A percentile compares a stretch with the other conserved stretches of the same genome.
These are phyloP conservation scores for Clausena lansium DNA, from an alignment of 345 rosid species.

Conservation along the genomic window DNA sequence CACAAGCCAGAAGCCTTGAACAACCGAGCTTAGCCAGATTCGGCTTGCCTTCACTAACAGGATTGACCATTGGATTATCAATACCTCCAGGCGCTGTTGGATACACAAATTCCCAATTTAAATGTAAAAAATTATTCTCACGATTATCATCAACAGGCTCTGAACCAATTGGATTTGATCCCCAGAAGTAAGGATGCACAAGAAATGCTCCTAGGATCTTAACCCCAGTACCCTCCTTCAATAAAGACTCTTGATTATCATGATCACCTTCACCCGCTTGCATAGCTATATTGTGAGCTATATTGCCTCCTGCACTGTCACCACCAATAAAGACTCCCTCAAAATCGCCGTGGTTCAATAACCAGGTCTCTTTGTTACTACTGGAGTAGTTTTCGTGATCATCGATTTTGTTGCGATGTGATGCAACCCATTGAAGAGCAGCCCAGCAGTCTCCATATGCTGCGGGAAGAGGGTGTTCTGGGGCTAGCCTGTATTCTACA, in stretches of 20 bases:
- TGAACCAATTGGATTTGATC: slow-evolving; percentile 24
- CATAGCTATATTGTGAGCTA: slow-evolving; percentile 25
- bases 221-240: neutral
- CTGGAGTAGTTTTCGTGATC: neutral
- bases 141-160: neutral
- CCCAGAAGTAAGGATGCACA: slow-evolving; percentile 37
- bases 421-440: slow-evolving; percentile 36
- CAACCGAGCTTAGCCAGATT: slow-evolving; percentile 28
- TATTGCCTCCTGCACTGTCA: slow-evolving; percentile 35
- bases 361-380: slow-evolving; percentile 15
- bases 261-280: slow-evolving; percentile 4
- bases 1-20: slow-evolving; percentile 21
- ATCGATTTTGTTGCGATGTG: slow-evolving; percentile 8
- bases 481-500: slow-evolving; percentile 43
- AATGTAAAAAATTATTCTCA: neutral
- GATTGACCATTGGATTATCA: slow-evolving; percentile 27
- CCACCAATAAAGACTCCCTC: slow-evolving; percentile 20
- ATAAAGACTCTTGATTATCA: too few species aligned
- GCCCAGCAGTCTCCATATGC: slow-evolving; percentile 39
- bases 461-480: slow-evolving; percentile 33
- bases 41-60: slow-evolving; percentile 23
- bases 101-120: slow-evolving; percentile 8
- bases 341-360: slow-evolving; percentile 20
- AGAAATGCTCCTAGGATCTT: slow-evolving; percentile 23
- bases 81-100: slow-evolving; percentile 23